Conservation (phyloP, 1,284 basidiomycete genomes). For the Apiotrichum laibachii region DNA sequence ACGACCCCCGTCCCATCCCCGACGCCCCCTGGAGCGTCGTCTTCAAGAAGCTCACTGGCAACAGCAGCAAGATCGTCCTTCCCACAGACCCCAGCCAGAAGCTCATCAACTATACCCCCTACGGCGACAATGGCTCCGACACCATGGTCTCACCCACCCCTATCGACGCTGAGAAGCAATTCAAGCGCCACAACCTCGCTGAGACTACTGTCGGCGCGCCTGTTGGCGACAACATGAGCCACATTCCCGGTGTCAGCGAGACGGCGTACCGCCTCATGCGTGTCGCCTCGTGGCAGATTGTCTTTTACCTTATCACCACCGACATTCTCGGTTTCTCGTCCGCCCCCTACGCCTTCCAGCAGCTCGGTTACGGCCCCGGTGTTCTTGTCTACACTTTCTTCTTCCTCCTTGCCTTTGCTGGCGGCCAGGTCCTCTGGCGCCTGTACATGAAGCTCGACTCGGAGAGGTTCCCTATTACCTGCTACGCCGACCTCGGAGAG, state of each 20-base stretch:
- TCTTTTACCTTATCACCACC: conserved; percentile 13
- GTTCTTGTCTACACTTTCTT: conserved; percentile 21
- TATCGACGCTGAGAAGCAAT: not conserved
- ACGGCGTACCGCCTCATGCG: conserved; percentile 9
- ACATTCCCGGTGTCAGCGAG: conserved; percentile 6
- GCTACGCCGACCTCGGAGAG: conserved; percentile 15
- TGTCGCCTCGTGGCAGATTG: conserved; percentile 12
- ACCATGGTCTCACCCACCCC: not conserved
- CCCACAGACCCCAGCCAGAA: not conserved
- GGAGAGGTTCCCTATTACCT: conserved; percentile 11
- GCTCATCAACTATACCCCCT: not conserved
- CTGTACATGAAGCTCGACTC: conserved; percentile 13
- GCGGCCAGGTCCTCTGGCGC: conserved; percentile 10
- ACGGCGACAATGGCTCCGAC: not conserved
- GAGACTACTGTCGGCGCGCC: not conserved
- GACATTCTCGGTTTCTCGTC: conserved; percentile 43
- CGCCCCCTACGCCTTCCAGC: conserved; percentile 38
- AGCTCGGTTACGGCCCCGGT: conserved; percentile 27
- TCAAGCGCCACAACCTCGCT: not conserved
- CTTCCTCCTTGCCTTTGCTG: conserved; percentile 9
- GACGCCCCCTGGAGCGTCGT: conserved; percentile 10
- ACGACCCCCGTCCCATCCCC: conserved; percentile 11
- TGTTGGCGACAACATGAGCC: not conserved
- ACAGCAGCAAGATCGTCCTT: not conserved
- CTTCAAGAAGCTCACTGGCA: conserved; percentile 7